Evolutionary conservation across 345 rosid species (phyloP).

Genomic region (Punica granatum): DNA sequence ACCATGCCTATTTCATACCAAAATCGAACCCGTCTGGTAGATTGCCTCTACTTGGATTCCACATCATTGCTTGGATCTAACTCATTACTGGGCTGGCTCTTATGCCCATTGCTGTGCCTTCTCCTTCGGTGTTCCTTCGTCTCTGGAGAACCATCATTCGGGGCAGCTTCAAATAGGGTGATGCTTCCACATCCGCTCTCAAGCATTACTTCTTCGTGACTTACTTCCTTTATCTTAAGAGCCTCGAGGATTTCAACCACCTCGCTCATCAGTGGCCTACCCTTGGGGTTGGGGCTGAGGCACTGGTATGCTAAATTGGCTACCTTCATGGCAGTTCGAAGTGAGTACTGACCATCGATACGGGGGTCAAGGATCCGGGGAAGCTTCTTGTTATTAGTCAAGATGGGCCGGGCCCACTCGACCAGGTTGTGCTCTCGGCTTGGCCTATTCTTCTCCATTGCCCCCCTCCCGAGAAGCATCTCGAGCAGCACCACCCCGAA

Average conservation of each 20-base stretch:
- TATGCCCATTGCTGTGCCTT: neutral
- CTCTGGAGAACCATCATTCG: neutral
- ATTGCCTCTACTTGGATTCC: neutral
- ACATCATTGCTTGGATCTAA: neutral
- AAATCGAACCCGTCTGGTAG: neutral
- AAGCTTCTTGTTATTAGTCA: conserved; percentile 81
- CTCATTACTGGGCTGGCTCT: neutral
- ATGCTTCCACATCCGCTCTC: conserved; percentile 7
- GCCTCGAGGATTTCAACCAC: conserved; percentile 74
- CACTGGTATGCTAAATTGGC: conserved; percentile 75
- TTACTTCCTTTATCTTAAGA: conserved; percentile 30
- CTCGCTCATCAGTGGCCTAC: conserved; percentile 73
- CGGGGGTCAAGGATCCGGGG: conserved; percentile 81
- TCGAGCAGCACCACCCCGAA: conserved; percentile 93
- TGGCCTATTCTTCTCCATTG: conserved; percentile 86
- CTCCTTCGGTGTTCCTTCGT: neutral
- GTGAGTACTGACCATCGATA: conserved; percentile 79
- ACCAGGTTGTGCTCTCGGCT: conserved; percentile 89
- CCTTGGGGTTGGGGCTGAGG: conserved; percentile 93
- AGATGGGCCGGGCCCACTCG: conserved; percentile 91
- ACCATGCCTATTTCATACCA: neutral
- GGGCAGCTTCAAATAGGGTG: neutral
- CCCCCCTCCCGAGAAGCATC: conserved; percentile 92
- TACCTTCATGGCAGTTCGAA: conserved; percentile 56
- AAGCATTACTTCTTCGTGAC: conserved; percentile 33